A percentile compares a stretch with the other conserved stretches of the same genome.
Conservation (phyloP, 2,329 filamentous ascomycete genomes). For the Aspergillus puulaauensis region DNA sequence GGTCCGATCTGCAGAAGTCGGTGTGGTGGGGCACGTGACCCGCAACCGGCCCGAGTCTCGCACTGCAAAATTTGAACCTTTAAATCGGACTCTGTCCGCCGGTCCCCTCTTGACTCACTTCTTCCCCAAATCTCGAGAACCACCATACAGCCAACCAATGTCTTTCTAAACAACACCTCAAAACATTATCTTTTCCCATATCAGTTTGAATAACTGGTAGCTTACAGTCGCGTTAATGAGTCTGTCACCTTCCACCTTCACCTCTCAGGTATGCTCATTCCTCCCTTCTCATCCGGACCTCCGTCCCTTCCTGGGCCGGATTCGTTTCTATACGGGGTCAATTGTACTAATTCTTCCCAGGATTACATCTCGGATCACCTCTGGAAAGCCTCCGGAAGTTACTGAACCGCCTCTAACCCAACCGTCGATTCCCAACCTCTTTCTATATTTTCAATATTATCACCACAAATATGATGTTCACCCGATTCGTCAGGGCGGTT, state of each 20-base stretch:
- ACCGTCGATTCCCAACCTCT: background rate
- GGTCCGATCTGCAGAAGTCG: constrained; percentile 22
- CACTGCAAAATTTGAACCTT: constrained; percentile 11
- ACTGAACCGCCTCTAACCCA: constrained; percentile 28
- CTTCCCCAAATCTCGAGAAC: constrained; percentile 6
- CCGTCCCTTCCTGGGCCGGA: background rate
- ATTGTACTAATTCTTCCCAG: constrained; percentile 31
- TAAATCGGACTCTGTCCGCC: constrained; percentile 4
- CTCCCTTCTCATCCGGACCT: background rate
- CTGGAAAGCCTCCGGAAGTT: constrained; percentile 67
- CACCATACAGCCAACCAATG: constrained; percentile 22
- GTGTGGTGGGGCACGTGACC: constrained; percentile 30
- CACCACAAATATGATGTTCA: constrained; percentile 50
- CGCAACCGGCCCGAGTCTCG: constrained; percentile 22
- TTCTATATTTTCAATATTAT: constrained; percentile 10
- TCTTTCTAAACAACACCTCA: constrained; percentile 24
- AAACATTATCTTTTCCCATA: constrained; percentile 4
- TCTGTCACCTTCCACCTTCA: constrained; percentile 81
- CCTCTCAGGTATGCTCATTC: constrained; percentile 69
- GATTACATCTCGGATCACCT: constrained; percentile 70
- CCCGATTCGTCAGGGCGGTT: constrained; percentile 54
- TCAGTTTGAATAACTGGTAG: constrained; percentile 34
- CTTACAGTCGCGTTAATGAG: constrained; percentile 71
- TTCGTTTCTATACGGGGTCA: background rate
- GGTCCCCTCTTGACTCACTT: constrained; percentile 11